Conservation (phyloP, 352 stramenopile species). For the Phytophthora ohioensis region DNA sequence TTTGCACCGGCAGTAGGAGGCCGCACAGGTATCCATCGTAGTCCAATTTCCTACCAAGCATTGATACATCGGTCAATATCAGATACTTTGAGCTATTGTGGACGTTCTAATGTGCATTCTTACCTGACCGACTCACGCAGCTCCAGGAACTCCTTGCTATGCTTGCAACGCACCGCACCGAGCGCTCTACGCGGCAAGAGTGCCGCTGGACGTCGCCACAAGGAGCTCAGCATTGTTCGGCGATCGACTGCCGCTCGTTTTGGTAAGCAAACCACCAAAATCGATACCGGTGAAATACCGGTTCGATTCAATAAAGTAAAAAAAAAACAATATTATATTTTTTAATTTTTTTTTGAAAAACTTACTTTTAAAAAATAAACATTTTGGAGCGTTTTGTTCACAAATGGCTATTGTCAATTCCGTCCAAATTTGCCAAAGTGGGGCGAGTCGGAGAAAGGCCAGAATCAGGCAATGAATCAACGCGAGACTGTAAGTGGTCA, state of each 20-base stretch:
- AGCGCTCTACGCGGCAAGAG: constrained; percentile 22
- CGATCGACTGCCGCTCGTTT: constrained; percentile 21
- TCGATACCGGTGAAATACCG: constrained; percentile 1
- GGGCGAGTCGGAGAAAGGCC: too few relatives aligned
- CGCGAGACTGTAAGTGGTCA: too few relatives aligned
- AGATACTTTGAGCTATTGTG: neutral
- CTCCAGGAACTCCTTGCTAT: constrained; percentile 38
- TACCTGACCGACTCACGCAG: constrained; percentile 62
- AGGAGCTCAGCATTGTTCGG: constrained; percentile 30
- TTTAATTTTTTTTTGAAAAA: too few relatives aligned
- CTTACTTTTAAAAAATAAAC: too few relatives aligned
- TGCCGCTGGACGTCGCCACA: constrained; percentile 19
- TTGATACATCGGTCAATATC: constrained; percentile 1
- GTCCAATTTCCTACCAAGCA: constrained; percentile 67
- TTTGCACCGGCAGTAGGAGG: constrained; percentile 71
- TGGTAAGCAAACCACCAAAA: constrained; percentile 21
- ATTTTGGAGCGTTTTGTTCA: too few relatives aligned
- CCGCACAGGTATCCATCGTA: constrained; percentile 88
- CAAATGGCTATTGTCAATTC: too few relatives aligned
- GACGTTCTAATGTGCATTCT: neutral
- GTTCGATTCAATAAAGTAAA: neutral
- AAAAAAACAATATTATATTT: too few relatives aligned
- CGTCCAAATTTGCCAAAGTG: too few relatives aligned
- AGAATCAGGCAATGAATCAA: too few relatives aligned
- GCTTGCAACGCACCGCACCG: constrained; percentile 16